These are phyloP conservation scores for Neurospora terricola DNA, from an alignment of 495 filamentous ascomycete genomes.

Conservation along the genomic window DNA sequence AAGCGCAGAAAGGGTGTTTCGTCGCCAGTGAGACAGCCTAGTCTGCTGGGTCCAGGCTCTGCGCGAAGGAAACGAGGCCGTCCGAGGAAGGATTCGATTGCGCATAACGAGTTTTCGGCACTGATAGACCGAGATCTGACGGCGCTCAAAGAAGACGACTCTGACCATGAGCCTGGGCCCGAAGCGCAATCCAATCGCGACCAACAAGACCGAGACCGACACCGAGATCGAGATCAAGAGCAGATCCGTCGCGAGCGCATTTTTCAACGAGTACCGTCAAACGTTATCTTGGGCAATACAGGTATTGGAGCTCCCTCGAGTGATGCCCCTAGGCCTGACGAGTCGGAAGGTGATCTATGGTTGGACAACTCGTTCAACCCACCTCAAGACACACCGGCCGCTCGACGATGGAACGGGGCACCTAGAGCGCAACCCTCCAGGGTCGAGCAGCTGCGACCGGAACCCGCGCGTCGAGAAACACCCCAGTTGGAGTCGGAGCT, in stretches of 20 bases:
- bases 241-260: background rate
- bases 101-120: slow-evolving; percentile 8
- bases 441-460: background rate
- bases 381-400: background rate
- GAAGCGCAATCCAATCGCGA: background rate
- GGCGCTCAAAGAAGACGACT: slow-evolving; percentile 1
- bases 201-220: background rate
- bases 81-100: slow-evolving; percentile 14
- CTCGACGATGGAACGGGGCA: background rate
- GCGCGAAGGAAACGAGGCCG: slow-evolving; percentile 22
- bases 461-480: background rate
- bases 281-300: background rate
- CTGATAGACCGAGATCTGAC: slow-evolving; percentile 7
- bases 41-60: slow-evolving; percentile 5
- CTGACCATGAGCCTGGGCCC: background rate
- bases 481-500: slow-evolving; percentile 8
- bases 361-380: background rate
- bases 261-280: background rate
- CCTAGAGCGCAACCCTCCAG: background rate
- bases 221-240: background rate
- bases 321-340: background rate
- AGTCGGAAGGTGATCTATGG: background rate
- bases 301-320: background rate
- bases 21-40: slow-evolving; percentile 12
- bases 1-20: slow-evolving; percentile 17